These are phyloP conservation scores for Dryas alaskensis DNA, from an alignment of 306 rosid species.

Conservation along the genomic window DNA sequence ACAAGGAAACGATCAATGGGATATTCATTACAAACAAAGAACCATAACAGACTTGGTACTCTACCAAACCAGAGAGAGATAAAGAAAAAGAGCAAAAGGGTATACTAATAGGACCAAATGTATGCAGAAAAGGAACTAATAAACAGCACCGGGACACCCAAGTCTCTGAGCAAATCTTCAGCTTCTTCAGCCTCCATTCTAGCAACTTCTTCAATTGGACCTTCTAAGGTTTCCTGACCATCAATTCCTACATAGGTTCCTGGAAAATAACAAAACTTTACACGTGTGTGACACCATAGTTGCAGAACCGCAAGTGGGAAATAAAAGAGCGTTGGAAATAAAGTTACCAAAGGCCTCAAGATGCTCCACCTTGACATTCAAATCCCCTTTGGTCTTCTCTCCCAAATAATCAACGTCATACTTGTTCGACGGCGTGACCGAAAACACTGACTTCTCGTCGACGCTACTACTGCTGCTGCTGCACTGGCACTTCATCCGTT, in stretches of 20 bases:
- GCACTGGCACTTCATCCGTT: conserved; percentile 20
- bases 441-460: conserved; percentile 56
- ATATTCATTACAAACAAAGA: not conserved
- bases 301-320: not conserved
- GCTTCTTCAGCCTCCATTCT: conserved; percentile 76
- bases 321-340: conserved; percentile 3
- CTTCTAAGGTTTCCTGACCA: conserved; percentile 59
- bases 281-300: not conserved
- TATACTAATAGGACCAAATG: not conserved
- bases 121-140: conserved; percentile 19
- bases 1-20: not conserved
- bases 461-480: conserved; percentile 24
- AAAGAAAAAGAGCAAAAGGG: not conserved
- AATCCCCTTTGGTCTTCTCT: conserved; percentile 91
- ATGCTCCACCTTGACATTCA: conserved; percentile 72
- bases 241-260: conserved; percentile 52
- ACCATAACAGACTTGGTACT: not conserved
- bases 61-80: not conserved
- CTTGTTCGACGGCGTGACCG: conserved; percentile 60
- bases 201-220: conserved; percentile 95
- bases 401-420: conserved; percentile 88
- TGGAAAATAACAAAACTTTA: conserved; percentile 11
- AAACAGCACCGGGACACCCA: conserved; percentile 77
- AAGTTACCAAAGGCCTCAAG: conserved; percentile 67
- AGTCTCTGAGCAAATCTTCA: conserved; percentile 62